Conservation (phyloP, 805 yeast species). For the Ogataea ganodermae region DNA sequence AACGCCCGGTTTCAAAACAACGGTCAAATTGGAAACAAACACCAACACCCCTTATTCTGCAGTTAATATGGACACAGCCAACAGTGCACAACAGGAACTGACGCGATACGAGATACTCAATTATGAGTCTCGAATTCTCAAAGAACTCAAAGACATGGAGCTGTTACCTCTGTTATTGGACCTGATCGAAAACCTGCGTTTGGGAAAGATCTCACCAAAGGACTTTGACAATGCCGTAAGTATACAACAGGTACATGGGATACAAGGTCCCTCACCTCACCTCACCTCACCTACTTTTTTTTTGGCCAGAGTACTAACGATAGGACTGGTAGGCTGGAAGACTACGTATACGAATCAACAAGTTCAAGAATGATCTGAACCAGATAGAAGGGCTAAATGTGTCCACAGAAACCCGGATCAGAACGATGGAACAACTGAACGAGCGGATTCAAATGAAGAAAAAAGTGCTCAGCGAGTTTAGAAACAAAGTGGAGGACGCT, state of each 20-base stretch:
- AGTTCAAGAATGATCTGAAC: slow-evolving; percentile 38
- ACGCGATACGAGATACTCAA: slow-evolving; percentile 21
- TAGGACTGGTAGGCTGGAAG: slow-evolving; percentile 40
- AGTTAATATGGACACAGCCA: slow-evolving; percentile 11
- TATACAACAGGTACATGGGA: slow-evolving; percentile 5
- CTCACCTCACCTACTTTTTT: too few species aligned
- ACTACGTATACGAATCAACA: slow-evolving; percentile 43
- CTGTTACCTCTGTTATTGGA: slow-evolving; percentile 43
- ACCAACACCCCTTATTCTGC: slow-evolving; percentile 9
- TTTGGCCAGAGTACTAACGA: neutral
- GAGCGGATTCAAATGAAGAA: slow-evolving; percentile 34
- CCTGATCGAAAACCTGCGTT: slow-evolving; percentile 40
- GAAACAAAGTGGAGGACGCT: slow-evolving; percentile 20
- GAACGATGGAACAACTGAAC: slow-evolving; percentile 36
- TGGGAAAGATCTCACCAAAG: slow-evolving; percentile 43
- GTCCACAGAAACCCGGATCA: slow-evolving; percentile 39
- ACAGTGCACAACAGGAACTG: slow-evolving; percentile 18
- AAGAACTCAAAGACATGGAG: slow-evolving; percentile 38
- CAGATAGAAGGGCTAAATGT: slow-evolving; percentile 48
- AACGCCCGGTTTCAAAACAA: slow-evolving; percentile 7
- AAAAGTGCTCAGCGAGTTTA: slow-evolving; percentile 25
- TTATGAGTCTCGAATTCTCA: slow-evolving; percentile 27
- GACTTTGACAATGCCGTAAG: slow-evolving; percentile 45
- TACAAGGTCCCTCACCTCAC: too few species aligned
- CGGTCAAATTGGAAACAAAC: slow-evolving; percentile 10